These are phyloP conservation scores for Calocera cornea DNA, from an alignment of 768 basidiomycete species.

Conservation along the genomic window DNA sequence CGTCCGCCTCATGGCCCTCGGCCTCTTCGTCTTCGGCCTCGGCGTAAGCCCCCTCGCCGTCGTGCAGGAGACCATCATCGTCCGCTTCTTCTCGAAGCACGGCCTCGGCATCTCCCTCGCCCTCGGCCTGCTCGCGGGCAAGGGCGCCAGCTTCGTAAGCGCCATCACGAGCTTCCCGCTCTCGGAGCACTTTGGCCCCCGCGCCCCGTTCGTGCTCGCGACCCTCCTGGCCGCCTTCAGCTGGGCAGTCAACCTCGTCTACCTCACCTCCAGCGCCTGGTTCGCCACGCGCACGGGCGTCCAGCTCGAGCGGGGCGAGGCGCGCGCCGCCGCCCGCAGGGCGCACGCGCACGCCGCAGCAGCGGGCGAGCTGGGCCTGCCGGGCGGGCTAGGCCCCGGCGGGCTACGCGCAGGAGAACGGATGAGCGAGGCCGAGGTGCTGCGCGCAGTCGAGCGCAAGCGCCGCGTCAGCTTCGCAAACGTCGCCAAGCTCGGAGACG, in stretches of 20 bases:
- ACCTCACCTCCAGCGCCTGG: constrained; percentile 51
- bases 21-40: constrained; percentile 66
- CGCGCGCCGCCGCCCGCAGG: constrained; percentile 29
- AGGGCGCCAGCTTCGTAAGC: constrained; percentile 60
- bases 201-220: constrained; percentile 62
- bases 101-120: constrained; percentile 67
- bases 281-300: constrained; percentile 46
- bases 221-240: constrained; percentile 51
- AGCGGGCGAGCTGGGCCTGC: too few species aligned
- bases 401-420: constrained; percentile 29
- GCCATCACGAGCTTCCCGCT: constrained; percentile 65
- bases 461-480: constrained; percentile 45
- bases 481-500: constrained; percentile 53
- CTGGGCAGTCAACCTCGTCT: constrained; percentile 53
- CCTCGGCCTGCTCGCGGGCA: constrained; percentile 71
- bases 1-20: constrained; percentile 57
- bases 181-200: constrained; percentile 49
- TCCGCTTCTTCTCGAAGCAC: constrained; percentile 64
- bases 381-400: too few species aligned
- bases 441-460: constrained; percentile 54
- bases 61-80: constrained; percentile 69
- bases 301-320: constrained; percentile 51
- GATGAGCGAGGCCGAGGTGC: constrained; percentile 44
- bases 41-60: constrained; percentile 71
- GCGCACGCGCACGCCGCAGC: neutral